A percentile compares a stretch with the other conserved stretches of the same genome.
Conservation (phyloP, 192 early-diverging fungal species). For the Entomortierella chlamydospora region DNA sequence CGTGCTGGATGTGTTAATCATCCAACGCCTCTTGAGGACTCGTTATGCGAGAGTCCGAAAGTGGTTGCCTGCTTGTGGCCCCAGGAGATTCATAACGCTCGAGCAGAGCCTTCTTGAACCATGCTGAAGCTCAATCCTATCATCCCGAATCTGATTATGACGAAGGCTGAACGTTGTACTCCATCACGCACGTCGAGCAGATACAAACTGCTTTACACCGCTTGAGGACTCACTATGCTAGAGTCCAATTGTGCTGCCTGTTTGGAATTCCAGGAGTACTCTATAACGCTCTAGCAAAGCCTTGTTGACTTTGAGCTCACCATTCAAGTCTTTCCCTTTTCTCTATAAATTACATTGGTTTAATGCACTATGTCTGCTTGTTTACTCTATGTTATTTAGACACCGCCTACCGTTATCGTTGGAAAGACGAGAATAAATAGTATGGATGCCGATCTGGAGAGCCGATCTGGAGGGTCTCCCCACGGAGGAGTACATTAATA, state of each 20-base stretch:
- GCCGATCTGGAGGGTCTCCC: too few species aligned
- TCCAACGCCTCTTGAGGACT: constrained; percentile 32
- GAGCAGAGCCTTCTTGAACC: constrained; percentile 47
- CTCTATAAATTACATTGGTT: not conserved
- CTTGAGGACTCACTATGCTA: constrained; percentile 36
- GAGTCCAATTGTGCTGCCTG: constrained; percentile 24
- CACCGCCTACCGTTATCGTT: too few species aligned
- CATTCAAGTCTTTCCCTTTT: constrained; percentile 10
- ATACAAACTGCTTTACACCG: constrained; percentile 10
- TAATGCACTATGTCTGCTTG: too few species aligned
- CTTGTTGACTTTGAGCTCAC: constrained; percentile 32
- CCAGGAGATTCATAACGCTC: constrained; percentile 14
- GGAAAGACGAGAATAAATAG: too few species aligned
- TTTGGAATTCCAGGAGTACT: constrained; percentile 27
- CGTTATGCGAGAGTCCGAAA: constrained; percentile 22
- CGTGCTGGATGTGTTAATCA: constrained; percentile 37
- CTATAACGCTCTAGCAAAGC: constrained; percentile 37
- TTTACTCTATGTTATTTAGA: too few species aligned
- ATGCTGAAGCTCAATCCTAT: constrained; percentile 37
- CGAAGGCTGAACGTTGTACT: constrained; percentile 23
- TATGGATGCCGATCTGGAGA: too few species aligned
- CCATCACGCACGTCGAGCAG: constrained; percentile 28
- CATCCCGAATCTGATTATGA: constrained; percentile 16
- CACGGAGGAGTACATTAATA: too few species aligned
- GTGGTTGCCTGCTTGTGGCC: constrained; percentile 25